A percentile compares a stretch with the other conserved stretches of the same genome.
phyloP scores from a whole-genome alignment of 768 basidiomycete genomes.

The Lactifluus pinguis region DNA sequence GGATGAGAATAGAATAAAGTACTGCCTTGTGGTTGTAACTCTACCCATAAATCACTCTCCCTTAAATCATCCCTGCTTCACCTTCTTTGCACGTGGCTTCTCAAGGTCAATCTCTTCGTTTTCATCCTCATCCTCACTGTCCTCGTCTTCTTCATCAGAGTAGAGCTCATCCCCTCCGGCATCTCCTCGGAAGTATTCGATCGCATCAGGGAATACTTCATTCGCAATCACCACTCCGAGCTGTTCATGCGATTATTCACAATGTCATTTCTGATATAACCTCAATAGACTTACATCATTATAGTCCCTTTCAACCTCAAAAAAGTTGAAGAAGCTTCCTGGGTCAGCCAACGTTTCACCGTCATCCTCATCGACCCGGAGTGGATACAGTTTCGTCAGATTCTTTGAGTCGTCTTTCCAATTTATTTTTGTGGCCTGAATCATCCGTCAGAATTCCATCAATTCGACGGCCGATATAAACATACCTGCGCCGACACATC shows the following conservation, averaged over 20 bases:
- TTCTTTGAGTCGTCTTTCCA: constrained; percentile 76
- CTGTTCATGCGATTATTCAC: constrained; percentile 31
- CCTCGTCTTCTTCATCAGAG: constrained; percentile 56
- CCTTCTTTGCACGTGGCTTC: constrained; percentile 71
- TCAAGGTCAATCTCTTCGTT: constrained; percentile 79
- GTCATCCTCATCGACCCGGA: constrained; percentile 51
- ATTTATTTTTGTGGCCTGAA: constrained; percentile 55
- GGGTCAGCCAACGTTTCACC: constrained; percentile 53
- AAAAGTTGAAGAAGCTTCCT: constrained; percentile 87
- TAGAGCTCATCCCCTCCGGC: constrained; percentile 50
- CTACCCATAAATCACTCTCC: neutral
- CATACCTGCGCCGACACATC: constrained; percentile 58
- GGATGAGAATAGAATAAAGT: neutral
- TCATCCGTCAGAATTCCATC: neutral
- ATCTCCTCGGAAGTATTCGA: constrained; percentile 73
- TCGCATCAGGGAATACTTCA: constrained; percentile 73
- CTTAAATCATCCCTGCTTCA: constrained; percentile 40
- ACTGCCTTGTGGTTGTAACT: neutral
- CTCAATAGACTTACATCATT: constrained; percentile 46
- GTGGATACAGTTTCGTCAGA: constrained; percentile 73
- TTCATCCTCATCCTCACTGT: constrained; percentile 69
- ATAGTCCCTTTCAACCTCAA: constrained; percentile 56
- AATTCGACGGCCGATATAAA: neutral
- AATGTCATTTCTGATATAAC: neutral
- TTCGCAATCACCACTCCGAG: constrained; percentile 63